Base-by-base conservation (phyloP, 1,139 yeast species). In the Suhomyces bokatorum region DNA sequence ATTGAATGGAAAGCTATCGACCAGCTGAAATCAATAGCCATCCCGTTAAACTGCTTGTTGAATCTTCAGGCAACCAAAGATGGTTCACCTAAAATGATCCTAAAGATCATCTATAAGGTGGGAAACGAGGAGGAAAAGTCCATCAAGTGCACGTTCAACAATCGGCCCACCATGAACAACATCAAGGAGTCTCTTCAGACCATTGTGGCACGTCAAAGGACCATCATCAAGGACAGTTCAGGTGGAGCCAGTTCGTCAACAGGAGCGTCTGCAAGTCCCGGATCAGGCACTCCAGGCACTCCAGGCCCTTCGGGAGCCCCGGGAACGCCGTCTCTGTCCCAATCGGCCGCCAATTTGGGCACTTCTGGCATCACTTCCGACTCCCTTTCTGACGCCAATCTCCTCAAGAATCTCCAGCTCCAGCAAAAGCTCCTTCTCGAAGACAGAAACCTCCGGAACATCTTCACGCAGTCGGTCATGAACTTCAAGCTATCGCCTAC, bases 391-490 rank as follows among this genome's bases (percentile, higher is more conserved):
- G 77, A 73, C 48, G 62, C 66, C 15, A 65, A 55, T 41, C 63
- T 89, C 42, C 68, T 89, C 49, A 78, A 81, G 44, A 89, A 93
- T 61, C 77, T 81, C 40, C 83, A 81, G 43, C 70, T 93, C 29
- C 99, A 93, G 57, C 95, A 90, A 56, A 80, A 81, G 48, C 67
- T 91, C 20, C 69, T 93, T 32, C 72, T 83, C 48, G 87, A 85
- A 49, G 87, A 89, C 58, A 79, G 83, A 44, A 71, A 70, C n/a
- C 69, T 93, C 43, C 79, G 88, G 69, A 77, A 81, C 47, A 81
- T 87, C 2, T 93, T 93, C 61, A 85, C 91, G 44, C 96, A 90
- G 51, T 85, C 96, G 0, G 98, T 93, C 3, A 89, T 93, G 52
- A 77, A 82, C 43, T 82, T 83, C 42, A 87, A 88, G 29, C 64